Conservation (phyloP, 805 yeast species). For the Hermanozyma aechmeae region DNA sequence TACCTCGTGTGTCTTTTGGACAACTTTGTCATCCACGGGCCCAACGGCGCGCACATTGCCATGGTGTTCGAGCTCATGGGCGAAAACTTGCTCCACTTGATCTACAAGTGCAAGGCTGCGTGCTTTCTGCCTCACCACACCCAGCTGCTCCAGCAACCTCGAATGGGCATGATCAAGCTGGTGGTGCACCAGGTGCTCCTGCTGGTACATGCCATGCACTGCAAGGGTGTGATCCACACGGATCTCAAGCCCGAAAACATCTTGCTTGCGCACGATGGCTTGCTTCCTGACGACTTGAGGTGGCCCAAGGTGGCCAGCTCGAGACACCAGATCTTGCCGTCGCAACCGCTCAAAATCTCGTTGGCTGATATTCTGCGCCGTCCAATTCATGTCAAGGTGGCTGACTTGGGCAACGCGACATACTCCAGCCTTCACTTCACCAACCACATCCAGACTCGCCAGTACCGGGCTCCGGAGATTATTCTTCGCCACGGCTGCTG, state of each 20-base stretch:
- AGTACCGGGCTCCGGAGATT: conserved; percentile 85
- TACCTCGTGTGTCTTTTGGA: conserved; percentile 77
- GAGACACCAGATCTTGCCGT: conserved; percentile 8
- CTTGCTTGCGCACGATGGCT: conserved; percentile 39
- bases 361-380: background rate
- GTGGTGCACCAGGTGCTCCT: conserved; percentile 69
- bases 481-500: conserved; percentile 42
- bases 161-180: conserved; percentile 59
- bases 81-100: conserved; percentile 80
- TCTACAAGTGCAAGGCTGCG: conserved; percentile 63
- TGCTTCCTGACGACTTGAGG: background rate
- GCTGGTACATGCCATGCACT: conserved; percentile 64
- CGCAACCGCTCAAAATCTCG: conserved; percentile 5
- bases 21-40: conserved; percentile 78
- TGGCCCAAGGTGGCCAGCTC: background rate
- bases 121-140: too few species aligned
- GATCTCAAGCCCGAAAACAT: conserved; percentile 72
- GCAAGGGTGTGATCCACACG: conserved; percentile 67
- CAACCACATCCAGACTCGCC: conserved; percentile 85
- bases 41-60: conserved; percentile 86
- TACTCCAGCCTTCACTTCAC: conserved; percentile 76
- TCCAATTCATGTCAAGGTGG: conserved; percentile 53
- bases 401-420: conserved; percentile 90
- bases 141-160: too few species aligned
- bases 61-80: conserved; percentile 98